Base-by-base conservation (phyloP, 306 rosid genomes). In the Cicer chorassanicum region DNA sequence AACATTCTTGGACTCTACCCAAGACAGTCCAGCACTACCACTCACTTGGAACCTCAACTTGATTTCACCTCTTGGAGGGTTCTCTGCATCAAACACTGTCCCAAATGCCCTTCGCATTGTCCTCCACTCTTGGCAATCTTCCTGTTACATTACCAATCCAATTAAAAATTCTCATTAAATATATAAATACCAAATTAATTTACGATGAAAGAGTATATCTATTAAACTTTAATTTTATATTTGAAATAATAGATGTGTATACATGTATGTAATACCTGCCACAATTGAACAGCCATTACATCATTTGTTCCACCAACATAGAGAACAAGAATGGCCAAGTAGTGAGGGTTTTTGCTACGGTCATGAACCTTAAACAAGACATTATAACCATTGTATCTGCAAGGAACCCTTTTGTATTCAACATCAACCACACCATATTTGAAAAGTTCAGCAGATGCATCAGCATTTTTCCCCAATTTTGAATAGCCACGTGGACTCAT, bases 101-200 rank as follows among this genome's bases (percentile, higher is more conserved):
- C 97, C 98, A 44, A 74, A 90, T 0, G 83, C 87, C 72, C 90
- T 86, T 0, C 97, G 86, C 97, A 91, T 85, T 5, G 82, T 79
- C 66, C 78, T 85, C 97, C 98, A 91, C 56, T 82, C 87, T 38
- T 88, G 10, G 83, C 73, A 62, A 39, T 90, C 89, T 80, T 81
- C 96, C 93, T 93, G 72, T 79, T 62, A 43, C 81, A 73, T 50
- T 24, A 51, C 34, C 46, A 74, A 68, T 80, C 24, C 80, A 80
- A 6, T n/a, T n/a, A n/a, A n/a, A n/a, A n/a, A n/a, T n/a, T 21
- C 24, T 21, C 2, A 21, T 21, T 21, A 21, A 21, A 21, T 21
- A 21, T 21, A 21, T 21, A 21, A 21, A 21, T 21, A 21, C 29
- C 29, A 21, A 21, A 21, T 21, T 24, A 24, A 24, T 24, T 2